Percentiles rank a stretch among this genome's conserved stretches.
Evolutionary conservation across 2,329 filamentous ascomycete species (phyloP).

Genomic region (Phoma sp.): DNA sequence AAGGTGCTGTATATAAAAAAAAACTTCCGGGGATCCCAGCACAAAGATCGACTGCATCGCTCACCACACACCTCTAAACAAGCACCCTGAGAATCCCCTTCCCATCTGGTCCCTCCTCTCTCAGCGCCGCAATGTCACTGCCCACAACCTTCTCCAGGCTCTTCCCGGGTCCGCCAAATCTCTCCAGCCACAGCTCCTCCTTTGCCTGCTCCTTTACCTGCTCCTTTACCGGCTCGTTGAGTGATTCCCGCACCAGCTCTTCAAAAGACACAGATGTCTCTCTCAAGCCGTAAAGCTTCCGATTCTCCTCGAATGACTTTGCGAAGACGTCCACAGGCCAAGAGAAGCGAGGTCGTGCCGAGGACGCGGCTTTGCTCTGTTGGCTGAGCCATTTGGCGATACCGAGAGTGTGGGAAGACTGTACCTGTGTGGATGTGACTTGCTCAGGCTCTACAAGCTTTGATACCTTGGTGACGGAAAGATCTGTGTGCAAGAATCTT

Average conservation of each 20-base stretch:
- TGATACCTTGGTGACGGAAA: too few species aligned
- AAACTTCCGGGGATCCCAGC: background rate
- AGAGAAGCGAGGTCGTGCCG: background rate
- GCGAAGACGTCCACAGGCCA: background rate
- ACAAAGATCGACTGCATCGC: background rate
- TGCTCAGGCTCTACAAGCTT: too few species aligned
- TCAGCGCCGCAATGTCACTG: background rate
- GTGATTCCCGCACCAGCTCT: too few species aligned
- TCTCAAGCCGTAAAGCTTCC: background rate
- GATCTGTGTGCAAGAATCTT: background rate
- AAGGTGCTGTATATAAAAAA: too few species aligned
- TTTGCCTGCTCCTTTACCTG: background rate
- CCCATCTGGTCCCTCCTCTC: background rate
- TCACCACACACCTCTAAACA: background rate
- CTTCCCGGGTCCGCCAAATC: conserved; percentile 6
- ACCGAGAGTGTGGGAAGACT: background rate
- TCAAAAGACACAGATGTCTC: too few species aligned
- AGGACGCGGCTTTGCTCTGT: background rate
- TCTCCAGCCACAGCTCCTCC: conserved; percentile 9
- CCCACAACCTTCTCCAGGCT: background rate
- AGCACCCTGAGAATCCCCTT: conserved; percentile 7
- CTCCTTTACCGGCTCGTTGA: too few species aligned
- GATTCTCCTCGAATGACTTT: background rate
- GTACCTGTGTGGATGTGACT: background rate
- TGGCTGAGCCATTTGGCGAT: conserved; percentile 1